Conservation (phyloP, 257 asterid genomes). For the Anisodus tanguticus region DNA sequence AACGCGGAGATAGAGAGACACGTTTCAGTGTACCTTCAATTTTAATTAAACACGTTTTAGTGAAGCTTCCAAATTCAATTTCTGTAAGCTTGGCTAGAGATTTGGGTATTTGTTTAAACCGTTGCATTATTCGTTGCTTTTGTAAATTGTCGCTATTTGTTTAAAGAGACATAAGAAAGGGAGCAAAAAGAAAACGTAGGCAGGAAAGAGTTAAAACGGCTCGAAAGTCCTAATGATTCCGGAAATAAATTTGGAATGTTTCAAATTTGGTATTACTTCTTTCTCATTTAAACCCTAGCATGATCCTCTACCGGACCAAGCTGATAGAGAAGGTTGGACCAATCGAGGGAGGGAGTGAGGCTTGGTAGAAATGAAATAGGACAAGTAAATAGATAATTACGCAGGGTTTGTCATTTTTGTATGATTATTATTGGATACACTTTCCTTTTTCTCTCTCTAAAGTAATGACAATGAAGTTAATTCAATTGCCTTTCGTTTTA, state of each 20-base stretch:
- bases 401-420: not conserved
- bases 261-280: too few species aligned
- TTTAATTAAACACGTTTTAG: conserved; percentile 43
- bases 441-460: not conserved
- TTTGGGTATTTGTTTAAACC: conserved; percentile 31
- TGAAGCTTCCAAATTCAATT: conserved; percentile 34
- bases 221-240: too few species aligned
- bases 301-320: too few species aligned
- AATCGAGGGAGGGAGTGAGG: too few species aligned
- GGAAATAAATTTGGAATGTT: too few species aligned
- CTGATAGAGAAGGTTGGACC: too few species aligned
- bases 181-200: too few species aligned
- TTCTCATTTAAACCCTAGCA: too few species aligned
- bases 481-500: not conserved
- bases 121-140: conserved; percentile 27
- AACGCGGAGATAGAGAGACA: conserved; percentile 29
- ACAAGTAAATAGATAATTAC: not conserved
- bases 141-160: too few species aligned
- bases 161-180: too few species aligned
- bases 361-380: not conserved
- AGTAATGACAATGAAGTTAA: not conserved
- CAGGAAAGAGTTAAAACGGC: too few species aligned
- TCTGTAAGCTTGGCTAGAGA: conserved; percentile 25
- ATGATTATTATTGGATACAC: not conserved
- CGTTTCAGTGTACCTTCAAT: conserved; percentile 38